phyloP scores from a whole-genome alignment of 1,284 basidiomycete species.

The Cryptococcus sp. region DNA sequence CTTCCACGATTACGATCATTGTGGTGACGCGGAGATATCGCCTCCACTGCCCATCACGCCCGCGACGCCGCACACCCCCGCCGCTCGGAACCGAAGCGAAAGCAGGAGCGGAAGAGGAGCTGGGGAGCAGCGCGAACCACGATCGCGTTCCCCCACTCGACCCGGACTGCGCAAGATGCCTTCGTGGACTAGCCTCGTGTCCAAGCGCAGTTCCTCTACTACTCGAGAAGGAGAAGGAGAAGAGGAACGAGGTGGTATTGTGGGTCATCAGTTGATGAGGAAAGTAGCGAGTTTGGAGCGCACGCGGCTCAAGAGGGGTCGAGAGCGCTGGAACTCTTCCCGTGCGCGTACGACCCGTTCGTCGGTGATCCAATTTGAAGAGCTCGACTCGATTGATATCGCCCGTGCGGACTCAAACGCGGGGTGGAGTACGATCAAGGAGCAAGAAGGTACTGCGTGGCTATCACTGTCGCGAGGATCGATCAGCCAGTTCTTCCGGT shows the following conservation, averaged over 20 bases:
- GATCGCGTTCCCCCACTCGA: background rate
- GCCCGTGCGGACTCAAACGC: too few relatives aligned
- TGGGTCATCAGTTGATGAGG: background rate
- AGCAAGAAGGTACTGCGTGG: too few relatives aligned
- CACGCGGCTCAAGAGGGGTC: background rate
- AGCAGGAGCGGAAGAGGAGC: background rate
- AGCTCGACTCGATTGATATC: too few relatives aligned
- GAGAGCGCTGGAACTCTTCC: background rate
- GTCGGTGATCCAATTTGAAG: too few relatives aligned
- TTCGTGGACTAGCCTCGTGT: slow-evolving; percentile 15
- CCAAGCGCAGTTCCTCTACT: background rate
- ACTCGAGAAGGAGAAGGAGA: background rate
- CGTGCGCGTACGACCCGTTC: background rate
- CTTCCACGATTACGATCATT: background rate
- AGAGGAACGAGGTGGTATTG: background rate
- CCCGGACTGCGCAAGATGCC: slow-evolving; percentile 22
- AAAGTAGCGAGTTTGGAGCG: too few relatives aligned
- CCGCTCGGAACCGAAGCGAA: background rate
- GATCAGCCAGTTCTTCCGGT: too few relatives aligned
- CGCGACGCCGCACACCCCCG: background rate
- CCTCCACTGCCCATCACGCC: background rate
- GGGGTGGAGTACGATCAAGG: too few relatives aligned
- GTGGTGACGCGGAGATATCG: background rate
- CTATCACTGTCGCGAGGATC: too few relatives aligned
- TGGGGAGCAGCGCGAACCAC: background rate